A percentile compares a stretch with the other conserved stretches of the same genome.
Conservation (phyloP, 495 filamentous ascomycete genomes). For the Astrothelium subdiscretum region DNA sequence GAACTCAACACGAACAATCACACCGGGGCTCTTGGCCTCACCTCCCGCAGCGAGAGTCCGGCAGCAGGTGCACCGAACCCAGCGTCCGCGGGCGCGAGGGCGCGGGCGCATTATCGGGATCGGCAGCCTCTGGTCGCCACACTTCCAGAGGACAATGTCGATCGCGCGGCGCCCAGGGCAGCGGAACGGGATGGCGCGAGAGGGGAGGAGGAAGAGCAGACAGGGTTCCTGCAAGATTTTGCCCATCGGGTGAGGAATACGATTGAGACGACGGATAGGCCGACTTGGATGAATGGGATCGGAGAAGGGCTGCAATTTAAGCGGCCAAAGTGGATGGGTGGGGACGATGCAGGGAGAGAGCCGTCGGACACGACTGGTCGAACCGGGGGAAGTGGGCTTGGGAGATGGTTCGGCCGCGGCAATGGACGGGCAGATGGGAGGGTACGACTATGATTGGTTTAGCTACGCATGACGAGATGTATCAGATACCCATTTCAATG, state of each 20-base stretch:
- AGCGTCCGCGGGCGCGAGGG: background rate
- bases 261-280: conserved; percentile 70
- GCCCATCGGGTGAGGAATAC: conserved; percentile 83
- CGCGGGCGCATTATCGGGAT: background rate
- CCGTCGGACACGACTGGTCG: conserved; percentile 23
- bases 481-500: background rate
- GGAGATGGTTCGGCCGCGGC: conserved; percentile 45
- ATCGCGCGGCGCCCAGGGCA: background rate
- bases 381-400: conserved; percentile 31
- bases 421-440: conserved; percentile 33
- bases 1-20: conserved; percentile 54
- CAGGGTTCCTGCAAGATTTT: conserved; percentile 66
- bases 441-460: conserved; percentile 27
- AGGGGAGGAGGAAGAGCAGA: conserved; percentile 54
- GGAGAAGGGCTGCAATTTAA: conserved; percentile 44
- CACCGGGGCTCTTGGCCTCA: conserved; percentile 16
- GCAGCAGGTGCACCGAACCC: conserved; percentile 7
- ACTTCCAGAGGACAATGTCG: background rate
- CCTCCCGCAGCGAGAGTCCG: conserved; percentile 15
- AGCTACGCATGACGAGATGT: no score
- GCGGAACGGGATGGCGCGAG: conserved; percentile 2
- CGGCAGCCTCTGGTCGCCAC: background rate
- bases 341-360: conserved; percentile 29
- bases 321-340: conserved; percentile 76
- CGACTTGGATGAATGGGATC: conserved; percentile 64